Evolutionary conservation across 2,329 filamentous ascomycete genomes (phyloP).

Genomic region (Rhytidhysteron rufulum): DNA sequence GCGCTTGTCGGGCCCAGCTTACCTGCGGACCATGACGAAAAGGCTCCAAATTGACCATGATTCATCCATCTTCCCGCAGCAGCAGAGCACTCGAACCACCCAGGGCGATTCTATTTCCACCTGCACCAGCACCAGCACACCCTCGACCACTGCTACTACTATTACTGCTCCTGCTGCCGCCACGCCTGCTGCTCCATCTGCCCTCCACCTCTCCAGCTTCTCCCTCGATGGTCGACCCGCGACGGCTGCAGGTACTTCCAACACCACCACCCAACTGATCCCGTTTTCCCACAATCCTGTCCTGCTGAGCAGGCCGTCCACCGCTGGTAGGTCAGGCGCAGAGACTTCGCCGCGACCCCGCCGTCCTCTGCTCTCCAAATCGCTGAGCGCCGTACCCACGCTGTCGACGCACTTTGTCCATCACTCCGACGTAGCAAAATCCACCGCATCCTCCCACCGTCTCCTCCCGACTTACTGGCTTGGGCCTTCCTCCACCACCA

Average conservation of each 20-base stretch:
- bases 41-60: too few relatives aligned
- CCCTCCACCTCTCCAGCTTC: not conserved
- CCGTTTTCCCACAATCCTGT: not conserved
- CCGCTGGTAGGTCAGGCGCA: conserved; percentile 1
- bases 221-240: conserved; percentile 1
- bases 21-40: too few relatives aligned
- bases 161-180: not conserved
- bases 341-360: conserved; percentile 28
- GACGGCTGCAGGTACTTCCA: not conserved
- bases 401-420: conserved; percentile 35
- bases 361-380: conserved; percentile 33
- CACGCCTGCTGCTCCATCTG: not conserved
- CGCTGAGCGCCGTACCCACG: conserved; percentile 42
- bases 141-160: not conserved
- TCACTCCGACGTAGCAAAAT: conserved; percentile 2
- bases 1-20: too few relatives aligned
- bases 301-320: conserved; percentile 68
- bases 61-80: not conserved
- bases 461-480: conserved; percentile 24
- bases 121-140: not conserved
- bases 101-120: not conserved
- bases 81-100: not conserved
- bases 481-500: conserved; percentile 18
- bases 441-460: conserved; percentile 9
- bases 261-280: not conserved